Base-by-base conservation (phyloP, 2,329 filamentous ascomycete genomes). In the Zarea fungicola region DNA sequence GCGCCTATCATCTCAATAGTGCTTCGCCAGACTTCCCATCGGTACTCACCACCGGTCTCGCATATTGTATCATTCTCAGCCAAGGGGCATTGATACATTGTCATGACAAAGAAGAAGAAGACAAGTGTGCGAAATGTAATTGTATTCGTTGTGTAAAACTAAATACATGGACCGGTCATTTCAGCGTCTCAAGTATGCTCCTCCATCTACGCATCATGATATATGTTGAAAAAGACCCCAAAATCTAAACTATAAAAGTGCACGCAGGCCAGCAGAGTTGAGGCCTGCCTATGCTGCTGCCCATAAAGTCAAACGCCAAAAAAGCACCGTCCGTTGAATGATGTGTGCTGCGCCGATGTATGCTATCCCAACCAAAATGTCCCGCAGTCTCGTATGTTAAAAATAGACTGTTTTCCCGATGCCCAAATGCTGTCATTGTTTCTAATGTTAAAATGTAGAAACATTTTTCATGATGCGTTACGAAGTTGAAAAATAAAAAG, bases 131-230 rank as follows among this genome's bases (percentile, higher is more conserved):
- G n/a, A 18, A 10, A 32, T 18, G 19, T 43, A 19, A 39, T 9
- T 36, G 21, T 51, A 26, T 55, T 60, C 58, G 51, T 59, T 19
- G 51, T 58, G 63, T 64, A 65, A 65, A 64, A 60, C 58, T 58
- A 57, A 61, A 51, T 61, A n/a, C n/a, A n/a, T n/a, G n/a, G n/a
- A n/a, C n/a, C n/a, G n/a, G n/a, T n/a, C n/a, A n/a, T n/a, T n/a
- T n/a, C n/a, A n/a, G n/a, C n/a, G n/a, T n/a, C n/a, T n/a, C n/a
- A n/a, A n/a, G n/a, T n/a, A n/a, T 19, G 39, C 32, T 6, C 16
- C 31, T 14, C n/a, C 29, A 39, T 13, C 28, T 25, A 36, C 42
- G 42, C 42, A 45, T 45, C 42, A 45, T 40, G 40, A 28, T 48
- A 50, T 46, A 26, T 36, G 59, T 62, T 64, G 58, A 64, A 63